phyloP scores from a whole-genome alignment of 495 filamentous ascomycete species.

The Penicillium salamii region DNA sequence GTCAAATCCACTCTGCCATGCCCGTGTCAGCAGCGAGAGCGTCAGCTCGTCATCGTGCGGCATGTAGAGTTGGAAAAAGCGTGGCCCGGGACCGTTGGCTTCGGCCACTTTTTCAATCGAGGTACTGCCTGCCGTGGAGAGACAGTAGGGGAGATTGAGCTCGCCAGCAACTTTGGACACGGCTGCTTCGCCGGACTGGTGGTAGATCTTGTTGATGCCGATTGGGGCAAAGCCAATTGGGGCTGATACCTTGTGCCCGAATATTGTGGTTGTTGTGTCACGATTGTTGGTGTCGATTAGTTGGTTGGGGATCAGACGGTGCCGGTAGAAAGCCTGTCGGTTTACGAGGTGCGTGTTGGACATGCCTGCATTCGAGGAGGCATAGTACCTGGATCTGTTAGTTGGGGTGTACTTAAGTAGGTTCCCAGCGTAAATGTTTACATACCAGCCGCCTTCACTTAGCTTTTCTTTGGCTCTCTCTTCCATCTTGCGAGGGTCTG shows the following conservation, averaged over 20 bases:
- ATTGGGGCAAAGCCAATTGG: constrained; percentile 66
- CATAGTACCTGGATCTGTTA: constrained; percentile 46
- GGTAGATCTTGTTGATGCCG: constrained; percentile 66
- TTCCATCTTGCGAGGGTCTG: constrained; percentile 57
- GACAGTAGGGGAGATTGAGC: constrained; percentile 54
- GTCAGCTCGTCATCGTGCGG: constrained; percentile 61
- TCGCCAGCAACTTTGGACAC: constrained; percentile 58
- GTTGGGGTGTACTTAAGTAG: not conserved
- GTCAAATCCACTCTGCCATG: constrained; percentile 53
- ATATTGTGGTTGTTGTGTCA: constrained; percentile 58
- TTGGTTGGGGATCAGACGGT: constrained; percentile 61
- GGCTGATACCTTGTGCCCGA: constrained; percentile 56
- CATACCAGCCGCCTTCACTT: constrained; percentile 37
- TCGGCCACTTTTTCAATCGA: constrained; percentile 57
- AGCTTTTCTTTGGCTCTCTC: constrained; percentile 56
- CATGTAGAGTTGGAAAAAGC: constrained; percentile 67
- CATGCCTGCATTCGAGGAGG: constrained; percentile 63
- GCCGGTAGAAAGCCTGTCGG: constrained; percentile 66
- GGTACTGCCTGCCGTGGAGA: constrained; percentile 56
- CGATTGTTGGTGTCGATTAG: constrained; percentile 60
- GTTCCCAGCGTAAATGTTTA: not conserved
- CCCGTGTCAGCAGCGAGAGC: constrained; percentile 52
- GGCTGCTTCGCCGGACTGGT: constrained; percentile 53
- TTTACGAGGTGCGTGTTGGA: constrained; percentile 66
- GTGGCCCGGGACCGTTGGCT: constrained; percentile 50